Base-by-base conservation (phyloP, 2,329 filamentous ascomycete genomes). In the Amylocarpus encephaloides region DNA sequence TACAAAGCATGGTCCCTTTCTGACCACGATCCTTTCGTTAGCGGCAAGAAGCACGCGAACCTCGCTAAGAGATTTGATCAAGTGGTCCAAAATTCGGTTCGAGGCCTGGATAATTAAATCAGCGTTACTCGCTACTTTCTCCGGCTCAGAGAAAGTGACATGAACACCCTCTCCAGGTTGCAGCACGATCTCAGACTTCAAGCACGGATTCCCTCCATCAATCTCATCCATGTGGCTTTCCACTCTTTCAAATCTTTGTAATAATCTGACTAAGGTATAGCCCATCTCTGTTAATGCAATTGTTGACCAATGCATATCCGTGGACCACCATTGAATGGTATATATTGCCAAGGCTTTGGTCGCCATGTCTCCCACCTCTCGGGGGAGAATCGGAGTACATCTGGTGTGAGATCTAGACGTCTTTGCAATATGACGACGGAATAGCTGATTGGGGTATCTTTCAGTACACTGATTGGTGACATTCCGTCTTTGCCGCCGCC, bases 241-340 rank as follows among this genome's bases (percentile, higher is more conserved):
- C 6, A 89, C 71, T 10, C 73, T 68, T 48, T 82, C 79, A 63
- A 85, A 93, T 19, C 76, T 74, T 71, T 92, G 88, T 63, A 91
- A 79, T 57, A 92, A 62, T 40, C 87, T 73, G 26, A 83, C 82
- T 53, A 89, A 74, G 9, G 85, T 82, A 64, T 91, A 91, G 29
- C 72, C 72, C 72, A 86, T 86, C 72, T 91, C 85, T 0, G 85
- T 88, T 42, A 91, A 69, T 12, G 87, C 88, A 65, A 92, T 67
- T 92, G 85, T 73, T 92, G 85, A 1, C 86, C 85, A 52, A 90
- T 80, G 67, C 86, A 88, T 62, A 88, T 85, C 30, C 86, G 72
- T 39, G 85, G 82, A 1, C 85, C 85, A 10, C 83, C 83, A 64
- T 88, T 88, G 68, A 89, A 88, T 3, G 86, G 85, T 38, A 89